Percentiles rank a stretch among this genome's conserved stretches.
Evolutionary conservation across 73 alveolate species (phyloP).

Genomic region (Tetrahymena malaccensis): DNA sequence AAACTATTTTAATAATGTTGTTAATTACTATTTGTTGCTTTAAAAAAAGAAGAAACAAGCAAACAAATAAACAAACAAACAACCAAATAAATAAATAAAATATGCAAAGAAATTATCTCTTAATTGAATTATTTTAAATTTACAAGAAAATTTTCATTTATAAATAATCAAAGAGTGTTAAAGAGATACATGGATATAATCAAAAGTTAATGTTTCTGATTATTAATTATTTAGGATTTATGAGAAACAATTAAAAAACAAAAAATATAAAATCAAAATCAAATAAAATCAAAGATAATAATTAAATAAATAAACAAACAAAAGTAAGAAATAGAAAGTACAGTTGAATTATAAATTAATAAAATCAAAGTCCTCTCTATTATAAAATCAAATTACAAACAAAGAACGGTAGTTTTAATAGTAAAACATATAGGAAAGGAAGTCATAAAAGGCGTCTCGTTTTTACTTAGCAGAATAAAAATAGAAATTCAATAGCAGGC

Average conservation of each 20-base stretch:
- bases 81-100: too few relatives aligned
- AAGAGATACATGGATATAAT: not conserved
- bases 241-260: not conserved
- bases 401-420: not conserved
- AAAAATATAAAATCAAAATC: not conserved
- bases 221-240: not conserved
- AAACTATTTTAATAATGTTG: too few relatives aligned
- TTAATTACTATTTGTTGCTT: too few relatives aligned
- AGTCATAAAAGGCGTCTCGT: not conserved
- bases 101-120: not conserved
- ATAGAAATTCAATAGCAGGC: not conserved
- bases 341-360: not conserved
- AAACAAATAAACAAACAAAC: too few relatives aligned
- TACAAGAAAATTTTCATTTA: not conserved
- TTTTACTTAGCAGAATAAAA: not conserved
- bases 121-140: not conserved
- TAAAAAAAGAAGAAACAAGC: too few relatives aligned
- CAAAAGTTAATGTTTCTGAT: not conserved
- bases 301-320: not conserved
- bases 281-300: not conserved
- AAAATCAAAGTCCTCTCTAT: not conserved
- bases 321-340: not conserved
- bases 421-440: not conserved
- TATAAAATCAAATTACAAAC: not conserved
- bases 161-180: not conserved